Evolutionary conservation across 108 stramenopile species (phyloP).

Genomic region (Stephanodiscus triporus): DNA sequence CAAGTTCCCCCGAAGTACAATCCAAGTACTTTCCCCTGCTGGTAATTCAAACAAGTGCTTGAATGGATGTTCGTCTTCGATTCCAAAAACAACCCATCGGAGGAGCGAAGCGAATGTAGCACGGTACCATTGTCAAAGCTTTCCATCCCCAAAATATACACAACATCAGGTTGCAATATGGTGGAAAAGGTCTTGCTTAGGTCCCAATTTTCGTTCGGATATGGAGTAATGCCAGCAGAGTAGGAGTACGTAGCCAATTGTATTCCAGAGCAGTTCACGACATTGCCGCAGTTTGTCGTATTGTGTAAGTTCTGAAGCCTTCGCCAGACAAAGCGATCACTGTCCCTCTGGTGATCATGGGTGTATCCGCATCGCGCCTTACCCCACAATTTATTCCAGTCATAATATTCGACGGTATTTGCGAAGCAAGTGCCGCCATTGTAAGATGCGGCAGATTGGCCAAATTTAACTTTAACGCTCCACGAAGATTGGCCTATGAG

Average conservation of each 20-base stretch:
- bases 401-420: constrained; percentile 20
- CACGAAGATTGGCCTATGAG: constrained; percentile 11
- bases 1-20: constrained; percentile 16
- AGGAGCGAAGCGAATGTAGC: constrained; percentile 6
- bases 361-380: constrained; percentile 21
- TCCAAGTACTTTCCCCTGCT: constrained; percentile 13
- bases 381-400: constrained; percentile 27
- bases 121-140: constrained; percentile 16
- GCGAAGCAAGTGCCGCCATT: constrained; percentile 16
- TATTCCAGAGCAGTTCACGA: constrained; percentile 13
- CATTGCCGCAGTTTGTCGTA: constrained; percentile 11
- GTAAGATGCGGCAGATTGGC: constrained; percentile 7
- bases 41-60: constrained; percentile 14
- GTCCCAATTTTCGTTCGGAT: constrained; percentile 20
- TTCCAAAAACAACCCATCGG: constrained; percentile 7
- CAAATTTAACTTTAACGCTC: constrained; percentile 9
- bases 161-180: constrained; percentile 16
- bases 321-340: constrained; percentile 29
- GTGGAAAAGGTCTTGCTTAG: constrained; percentile 10
- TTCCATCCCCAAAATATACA: constrained; percentile 15
- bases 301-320: constrained; percentile 12
- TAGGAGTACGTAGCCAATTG: constrained; percentile 22
- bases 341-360: constrained; percentile 10
- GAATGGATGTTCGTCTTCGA: constrained; percentile 8
- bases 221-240: constrained; percentile 9